Base-by-base conservation (phyloP, 495 filamentous ascomycete species). In the Mycothermus thermophilus region DNA sequence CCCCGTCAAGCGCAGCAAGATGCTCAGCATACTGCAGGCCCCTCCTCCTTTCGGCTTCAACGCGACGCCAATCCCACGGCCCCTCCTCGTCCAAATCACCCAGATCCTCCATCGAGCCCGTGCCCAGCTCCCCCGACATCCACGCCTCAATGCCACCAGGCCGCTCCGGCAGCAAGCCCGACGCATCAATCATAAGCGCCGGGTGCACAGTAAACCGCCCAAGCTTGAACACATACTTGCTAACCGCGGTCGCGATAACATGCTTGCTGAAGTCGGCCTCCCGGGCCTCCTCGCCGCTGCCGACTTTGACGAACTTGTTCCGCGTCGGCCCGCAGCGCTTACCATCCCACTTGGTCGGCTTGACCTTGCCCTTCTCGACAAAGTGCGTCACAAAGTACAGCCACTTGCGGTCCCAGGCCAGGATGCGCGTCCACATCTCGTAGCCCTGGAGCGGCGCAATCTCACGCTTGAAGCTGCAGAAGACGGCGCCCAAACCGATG, bases 211-310 rank as follows among this genome's bases (percentile, higher is more conserved):
- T 97, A 42, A 87, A 59, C 12, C 90, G 63, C 0, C 86, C 87
- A 47, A 81, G 72, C 63, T 95, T 95, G 47, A 84, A 78, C 2
- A 93, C 86, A 50, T 92, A 95, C 62, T 92, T 88, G 44, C 74
- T 78, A 10, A 95, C 45, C 4, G 73, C 79, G 3, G 75, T 79
- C 1, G 87, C 87, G 41, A 79, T 74, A 22, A 95, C 64, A 37
- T 62, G 60, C 40, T 61, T 58, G 20, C 53, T 47, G 15, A 61
- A 60, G 42, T 74, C 67, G 42, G 62, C 59, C 12, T 71, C 67
- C 38, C 62, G 59, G 3, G 62, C 65, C n/a, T 57, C 62, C 21
- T 51, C 52, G 10, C 44, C 48, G 12, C 48, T 56, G 3, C 59
- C 63, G 27, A 62, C 54, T 23, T 40, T 36, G 32, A 49, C 25